Percentiles rank a stretch among this genome's conserved stretches.
These are phyloP conservation scores for Tetradesmus obliquus DNA, from an alignment of 139 green algal genomes.

Conservation along the genomic window DNA sequence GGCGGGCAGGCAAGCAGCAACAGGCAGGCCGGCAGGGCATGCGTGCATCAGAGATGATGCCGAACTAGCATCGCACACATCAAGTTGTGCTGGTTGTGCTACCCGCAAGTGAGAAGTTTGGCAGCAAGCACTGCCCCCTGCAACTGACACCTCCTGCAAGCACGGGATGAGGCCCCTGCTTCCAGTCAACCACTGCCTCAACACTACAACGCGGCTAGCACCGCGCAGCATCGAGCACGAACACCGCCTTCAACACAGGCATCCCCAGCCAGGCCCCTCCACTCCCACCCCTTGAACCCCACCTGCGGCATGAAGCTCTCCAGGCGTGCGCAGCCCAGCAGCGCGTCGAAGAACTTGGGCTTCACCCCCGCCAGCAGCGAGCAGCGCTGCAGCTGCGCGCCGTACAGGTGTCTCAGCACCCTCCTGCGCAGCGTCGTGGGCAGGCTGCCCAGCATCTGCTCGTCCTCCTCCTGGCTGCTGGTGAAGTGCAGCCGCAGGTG, in stretches of 20 bases:
- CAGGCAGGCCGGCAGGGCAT: neutral
- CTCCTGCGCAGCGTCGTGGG: slow-evolving; percentile 40
- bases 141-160: too few species aligned
- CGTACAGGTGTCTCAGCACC: slow-evolving; percentile 65
- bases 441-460: slow-evolving; percentile 30
- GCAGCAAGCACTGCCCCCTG: too few species aligned
- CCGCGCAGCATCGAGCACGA: too few species aligned
- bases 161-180: neutral
- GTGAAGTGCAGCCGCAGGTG: slow-evolving; percentile 41
- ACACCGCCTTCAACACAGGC: neutral
- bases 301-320: slow-evolving; percentile 64
- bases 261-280: neutral
- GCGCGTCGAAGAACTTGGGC: slow-evolving; percentile 65
- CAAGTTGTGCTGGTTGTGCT: neutral
- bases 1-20: neutral
- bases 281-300: too few species aligned
- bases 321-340: slow-evolving; percentile 55
- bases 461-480: slow-evolving; percentile 20
- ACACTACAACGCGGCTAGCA: too few species aligned
- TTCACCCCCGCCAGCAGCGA: slow-evolving; percentile 58
- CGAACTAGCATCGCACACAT: too few species aligned
- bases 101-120: too few species aligned
- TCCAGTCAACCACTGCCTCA: too few species aligned
- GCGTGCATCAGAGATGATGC: too few species aligned
- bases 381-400: slow-evolving; percentile 41